phyloP scores from a whole-genome alignment of 2,329 filamentous ascomycete genomes.

The Talaromyces atroroseus region DNA sequence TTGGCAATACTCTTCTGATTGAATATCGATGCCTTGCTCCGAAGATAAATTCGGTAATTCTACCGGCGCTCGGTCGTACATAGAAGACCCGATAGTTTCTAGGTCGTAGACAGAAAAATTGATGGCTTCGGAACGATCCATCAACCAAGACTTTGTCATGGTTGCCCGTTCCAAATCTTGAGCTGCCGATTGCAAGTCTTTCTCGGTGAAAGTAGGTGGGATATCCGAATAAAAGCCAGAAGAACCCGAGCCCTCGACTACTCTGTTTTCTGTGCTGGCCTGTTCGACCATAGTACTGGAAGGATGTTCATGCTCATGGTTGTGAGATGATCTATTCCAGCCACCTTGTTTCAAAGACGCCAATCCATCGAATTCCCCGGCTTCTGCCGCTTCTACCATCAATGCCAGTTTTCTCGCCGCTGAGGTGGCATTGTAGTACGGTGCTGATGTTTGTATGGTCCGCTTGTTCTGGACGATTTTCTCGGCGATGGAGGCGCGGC shows the following conservation, averaged over 20 bases:
- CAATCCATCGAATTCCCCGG: conserved; percentile 37
- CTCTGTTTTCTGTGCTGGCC: background rate
- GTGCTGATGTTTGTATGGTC: conserved; percentile 35
- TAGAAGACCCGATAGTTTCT: background rate
- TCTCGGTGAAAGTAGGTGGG: background rate
- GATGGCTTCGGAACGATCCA: conserved; percentile 3
- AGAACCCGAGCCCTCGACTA: background rate
- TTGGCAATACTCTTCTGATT: background rate
- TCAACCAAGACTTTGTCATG: conserved; percentile 2
- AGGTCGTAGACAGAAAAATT: conserved; percentile 2
- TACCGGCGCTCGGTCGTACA: no score
- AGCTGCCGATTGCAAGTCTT: conserved; percentile 3
- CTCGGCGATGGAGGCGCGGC: conserved; percentile 36
- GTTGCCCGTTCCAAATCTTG: conserved; percentile 4
- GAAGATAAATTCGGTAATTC: background rate
- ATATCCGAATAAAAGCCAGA: background rate
- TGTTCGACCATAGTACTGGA: background rate
- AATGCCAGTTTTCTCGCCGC: conserved; percentile 31
- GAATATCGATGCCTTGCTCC: background rate
- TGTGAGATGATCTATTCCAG: conserved; percentile 8
- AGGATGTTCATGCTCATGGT: background rate
- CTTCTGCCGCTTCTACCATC: conserved; percentile 42
- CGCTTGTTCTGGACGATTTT: conserved; percentile 42
- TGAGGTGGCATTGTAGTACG: conserved; percentile 37
- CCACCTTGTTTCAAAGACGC: conserved; percentile 28